Percentiles rank a stretch among this genome's conserved stretches.
Evolutionary conservation across 108 stramenopile genomes (phyloP).

Genomic region (Fragilaria crotonensis): DNA sequence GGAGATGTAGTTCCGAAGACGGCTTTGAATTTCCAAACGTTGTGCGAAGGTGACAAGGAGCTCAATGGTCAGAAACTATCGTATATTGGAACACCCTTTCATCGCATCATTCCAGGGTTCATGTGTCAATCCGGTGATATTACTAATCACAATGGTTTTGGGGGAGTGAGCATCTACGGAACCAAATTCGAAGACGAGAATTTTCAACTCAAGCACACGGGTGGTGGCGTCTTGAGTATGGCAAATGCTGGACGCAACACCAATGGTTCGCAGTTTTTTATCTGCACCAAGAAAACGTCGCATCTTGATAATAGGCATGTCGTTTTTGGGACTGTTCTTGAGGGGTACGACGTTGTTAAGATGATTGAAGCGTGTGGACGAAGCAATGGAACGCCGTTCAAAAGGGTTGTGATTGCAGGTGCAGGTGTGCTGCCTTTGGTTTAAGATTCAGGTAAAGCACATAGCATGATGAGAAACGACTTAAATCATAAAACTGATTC

Average conservation of each 20-base stretch:
- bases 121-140: slow-evolving; percentile 93
- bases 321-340: slow-evolving; percentile 68
- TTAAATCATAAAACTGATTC: too few relatives aligned
- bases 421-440: slow-evolving; percentile 38
- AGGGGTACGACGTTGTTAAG: slow-evolving; percentile 77
- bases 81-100: slow-evolving; percentile 83
- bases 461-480: too few relatives aligned
- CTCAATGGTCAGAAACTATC: slow-evolving; percentile 43
- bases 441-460: too few relatives aligned
- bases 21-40: slow-evolving; percentile 75
- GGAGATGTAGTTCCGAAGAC: slow-evolving; percentile 88
- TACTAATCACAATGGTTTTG: slow-evolving; percentile 90
- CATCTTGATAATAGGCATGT: slow-evolving; percentile 90
- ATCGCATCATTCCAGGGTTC: slow-evolving; percentile 90
- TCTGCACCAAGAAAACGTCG: slow-evolving; percentile 84
- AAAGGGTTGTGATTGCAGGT: slow-evolving; percentile 40
- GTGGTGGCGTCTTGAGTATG: slow-evolving; percentile 86
- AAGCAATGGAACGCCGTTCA: slow-evolving; percentile 43
- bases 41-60: slow-evolving; percentile 58
- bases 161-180: slow-evolving; percentile 53
- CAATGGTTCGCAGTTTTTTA: slow-evolving; percentile 86
- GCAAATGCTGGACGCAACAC: slow-evolving; percentile 93
- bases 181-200: slow-evolving; percentile 87
- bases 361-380: slow-evolving; percentile 60
- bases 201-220: slow-evolving; percentile 87